Percentiles rank a stretch among this genome's conserved stretches.
Conservation (phyloP, 495 filamentous ascomycete genomes). For the Pseudoneurospora amorphoporcata region DNA sequence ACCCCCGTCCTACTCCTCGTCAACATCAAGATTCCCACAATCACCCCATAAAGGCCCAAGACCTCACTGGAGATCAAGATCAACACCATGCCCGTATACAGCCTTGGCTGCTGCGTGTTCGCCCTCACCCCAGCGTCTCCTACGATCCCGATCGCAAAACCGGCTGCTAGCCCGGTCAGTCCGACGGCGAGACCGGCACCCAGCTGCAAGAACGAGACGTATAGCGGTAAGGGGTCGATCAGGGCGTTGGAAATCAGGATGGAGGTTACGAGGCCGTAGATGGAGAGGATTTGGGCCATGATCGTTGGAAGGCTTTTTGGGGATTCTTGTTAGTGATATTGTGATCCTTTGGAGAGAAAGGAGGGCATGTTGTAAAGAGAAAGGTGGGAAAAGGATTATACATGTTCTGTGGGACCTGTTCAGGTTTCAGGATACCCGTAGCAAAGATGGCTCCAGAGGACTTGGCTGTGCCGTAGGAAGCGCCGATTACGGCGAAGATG, state of each 20-base stretch:
- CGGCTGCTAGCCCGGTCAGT: slow-evolving; percentile 91
- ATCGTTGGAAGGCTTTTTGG: slow-evolving; percentile 49
- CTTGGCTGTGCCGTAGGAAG: slow-evolving; percentile 83
- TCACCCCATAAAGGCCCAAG: slow-evolving; percentile 52
- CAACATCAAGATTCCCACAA: slow-evolving; percentile 33
- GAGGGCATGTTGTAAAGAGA: neutral
- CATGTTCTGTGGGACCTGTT: slow-evolving; percentile 74
- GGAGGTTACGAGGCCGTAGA: slow-evolving; percentile 40
- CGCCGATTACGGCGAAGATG: slow-evolving; percentile 61
- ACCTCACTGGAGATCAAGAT: slow-evolving; percentile 94
- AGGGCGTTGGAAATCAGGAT: slow-evolving; percentile 38
- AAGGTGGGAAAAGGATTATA: neutral
- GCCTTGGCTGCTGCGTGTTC: slow-evolving; percentile 76
- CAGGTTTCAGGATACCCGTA: slow-evolving; percentile 43
- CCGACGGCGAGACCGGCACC: slow-evolving; percentile 78
- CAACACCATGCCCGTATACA: slow-evolving; percentile 91
- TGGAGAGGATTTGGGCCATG: slow-evolving; percentile 71
- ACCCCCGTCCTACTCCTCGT: slow-evolving; percentile 26
- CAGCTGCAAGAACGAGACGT: slow-evolving; percentile 37
- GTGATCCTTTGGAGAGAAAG: neutral
- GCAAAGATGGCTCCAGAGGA: slow-evolving; percentile 77
- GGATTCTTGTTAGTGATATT: slow-evolving; percentile 19
- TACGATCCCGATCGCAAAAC: slow-evolving; percentile 93
- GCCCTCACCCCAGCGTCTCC: slow-evolving; percentile 82
- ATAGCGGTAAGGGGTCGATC: slow-evolving; percentile 34